A percentile compares a stretch with the other conserved stretches of the same genome.
These are phyloP conservation scores for Sporobolomyces roseus DNA, from an alignment of 768 basidiomycete species.

Conservation along the genomic window DNA sequence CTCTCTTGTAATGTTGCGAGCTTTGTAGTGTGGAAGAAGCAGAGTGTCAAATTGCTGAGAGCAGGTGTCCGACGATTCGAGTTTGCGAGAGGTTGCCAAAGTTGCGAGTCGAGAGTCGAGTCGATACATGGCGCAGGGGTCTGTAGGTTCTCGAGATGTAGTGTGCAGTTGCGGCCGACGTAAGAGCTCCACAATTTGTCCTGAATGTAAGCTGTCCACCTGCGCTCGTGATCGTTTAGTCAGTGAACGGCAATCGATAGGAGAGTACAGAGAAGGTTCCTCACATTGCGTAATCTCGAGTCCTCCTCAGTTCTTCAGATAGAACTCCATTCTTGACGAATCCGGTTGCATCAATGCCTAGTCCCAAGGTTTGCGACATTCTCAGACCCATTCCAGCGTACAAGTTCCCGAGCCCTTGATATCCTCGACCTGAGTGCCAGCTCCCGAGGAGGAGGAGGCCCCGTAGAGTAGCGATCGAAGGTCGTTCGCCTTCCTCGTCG, in stretches of 20 bases:
- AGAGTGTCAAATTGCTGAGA: not conserved
- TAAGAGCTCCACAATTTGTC: slow-evolving; percentile 44
- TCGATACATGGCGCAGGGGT: slow-evolving; percentile 22
- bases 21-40: slow-evolving; percentile 25
- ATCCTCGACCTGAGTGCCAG: slow-evolving; percentile 16
- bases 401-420: slow-evolving; percentile 10
- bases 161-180: slow-evolving; percentile 34
- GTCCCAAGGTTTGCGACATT: slow-evolving; percentile 28
- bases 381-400: slow-evolving; percentile 29
- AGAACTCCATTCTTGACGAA: slow-evolving; percentile 28
- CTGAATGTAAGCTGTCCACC: slow-evolving; percentile 34
- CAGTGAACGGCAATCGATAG: not conserved
- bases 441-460: slow-evolving; percentile 35
- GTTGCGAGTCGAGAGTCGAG: slow-evolving; percentile 4
- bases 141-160: slow-evolving; percentile 18
- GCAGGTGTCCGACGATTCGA: not conserved
- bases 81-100: slow-evolving; percentile 17
- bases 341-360: slow-evolving; percentile 31
- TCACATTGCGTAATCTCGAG: slow-evolving; percentile 31
- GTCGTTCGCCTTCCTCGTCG: slow-evolving; percentile 35
- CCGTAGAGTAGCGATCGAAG: slow-evolving; percentile 27
- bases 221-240: not conserved
- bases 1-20: slow-evolving; percentile 29
- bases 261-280: not conserved
- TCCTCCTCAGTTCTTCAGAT: slow-evolving; percentile 6